Conservation (phyloP, 495 filamentous ascomycete genomes). For the Cenococcum geophilum region DNA sequence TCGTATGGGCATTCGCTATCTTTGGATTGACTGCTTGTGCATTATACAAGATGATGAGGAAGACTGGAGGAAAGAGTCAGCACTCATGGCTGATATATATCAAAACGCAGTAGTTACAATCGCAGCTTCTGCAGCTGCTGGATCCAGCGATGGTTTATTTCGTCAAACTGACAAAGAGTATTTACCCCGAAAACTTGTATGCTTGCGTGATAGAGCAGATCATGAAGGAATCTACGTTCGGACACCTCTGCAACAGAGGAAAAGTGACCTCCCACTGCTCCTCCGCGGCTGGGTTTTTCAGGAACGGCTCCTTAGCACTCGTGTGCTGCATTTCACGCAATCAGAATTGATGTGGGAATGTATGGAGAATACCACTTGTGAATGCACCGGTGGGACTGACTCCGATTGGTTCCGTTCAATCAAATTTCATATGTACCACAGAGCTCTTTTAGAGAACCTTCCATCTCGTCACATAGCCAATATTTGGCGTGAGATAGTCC, state of each 20-base stretch:
- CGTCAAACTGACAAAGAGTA: too few relatives aligned
- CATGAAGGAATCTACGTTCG: neutral
- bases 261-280: neutral
- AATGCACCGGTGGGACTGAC: neutral
- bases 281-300: conserved; percentile 1
- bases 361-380: neutral
- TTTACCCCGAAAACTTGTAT: neutral
- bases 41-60: conserved; percentile 1
- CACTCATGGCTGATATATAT: conserved; percentile 1
- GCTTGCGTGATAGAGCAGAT: neutral
- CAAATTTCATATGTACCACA: too few relatives aligned
- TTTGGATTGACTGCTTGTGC: conserved; percentile 1
- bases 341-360: conserved; percentile 8
- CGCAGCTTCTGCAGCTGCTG: neutral
- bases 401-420: too few relatives aligned
- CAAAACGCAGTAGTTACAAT: neutral
- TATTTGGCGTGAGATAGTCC: too few relatives aligned
- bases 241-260: neutral
- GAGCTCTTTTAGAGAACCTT: too few relatives aligned
- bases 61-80: conserved; percentile 2
- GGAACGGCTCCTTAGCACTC: conserved; percentile 3
- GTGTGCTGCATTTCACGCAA: neutral
- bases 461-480: too few relatives aligned
- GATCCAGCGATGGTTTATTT: neutral
- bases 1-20: neutral